phyloP scores from a whole-genome alignment of 139 green algal species.

The Chlamydomonas sp. region DNA sequence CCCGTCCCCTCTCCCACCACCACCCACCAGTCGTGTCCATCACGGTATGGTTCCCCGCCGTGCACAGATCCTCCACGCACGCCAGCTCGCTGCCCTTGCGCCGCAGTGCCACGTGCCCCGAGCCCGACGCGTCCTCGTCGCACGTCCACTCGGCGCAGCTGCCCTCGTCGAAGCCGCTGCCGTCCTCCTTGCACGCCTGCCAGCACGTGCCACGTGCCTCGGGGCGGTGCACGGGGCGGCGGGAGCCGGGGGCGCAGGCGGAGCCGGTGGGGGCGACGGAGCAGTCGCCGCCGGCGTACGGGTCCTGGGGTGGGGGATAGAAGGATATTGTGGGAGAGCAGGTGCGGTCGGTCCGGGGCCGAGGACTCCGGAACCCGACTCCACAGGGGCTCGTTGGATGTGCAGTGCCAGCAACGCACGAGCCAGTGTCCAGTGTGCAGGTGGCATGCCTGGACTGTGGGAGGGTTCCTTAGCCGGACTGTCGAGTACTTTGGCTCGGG shows the following conservation, averaged over 20 bases:
- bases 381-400: too few species aligned
- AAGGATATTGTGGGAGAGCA: background rate
- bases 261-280: conserved; percentile 37
- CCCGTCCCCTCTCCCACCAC: background rate
- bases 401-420: too few species aligned
- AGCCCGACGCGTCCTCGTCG: background rate
- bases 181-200: conserved; percentile 7
- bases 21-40: conserved; percentile 18
- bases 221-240: background rate
- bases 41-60: conserved; percentile 9
- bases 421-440: too few species aligned
- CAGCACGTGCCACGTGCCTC: conserved; percentile 1
- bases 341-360: too few species aligned
- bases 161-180: conserved; percentile 24
- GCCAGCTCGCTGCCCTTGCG: conserved; percentile 21
- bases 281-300: conserved; percentile 69
- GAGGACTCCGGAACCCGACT: too few species aligned
- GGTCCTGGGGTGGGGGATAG: background rate
- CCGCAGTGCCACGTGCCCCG: conserved; percentile 1
- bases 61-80: conserved; percentile 24
- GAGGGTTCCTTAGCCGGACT: too few species aligned
- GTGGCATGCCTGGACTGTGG: too few species aligned
- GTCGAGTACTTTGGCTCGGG: too few species aligned
- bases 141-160: conserved; percentile 14
- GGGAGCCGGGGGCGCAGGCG: background rate